Evolutionary conservation across 129 eudicot genomes (phyloP), one percentile per base, ranked within the genome.

Genomic region (Ambrosia trifida): DNA sequence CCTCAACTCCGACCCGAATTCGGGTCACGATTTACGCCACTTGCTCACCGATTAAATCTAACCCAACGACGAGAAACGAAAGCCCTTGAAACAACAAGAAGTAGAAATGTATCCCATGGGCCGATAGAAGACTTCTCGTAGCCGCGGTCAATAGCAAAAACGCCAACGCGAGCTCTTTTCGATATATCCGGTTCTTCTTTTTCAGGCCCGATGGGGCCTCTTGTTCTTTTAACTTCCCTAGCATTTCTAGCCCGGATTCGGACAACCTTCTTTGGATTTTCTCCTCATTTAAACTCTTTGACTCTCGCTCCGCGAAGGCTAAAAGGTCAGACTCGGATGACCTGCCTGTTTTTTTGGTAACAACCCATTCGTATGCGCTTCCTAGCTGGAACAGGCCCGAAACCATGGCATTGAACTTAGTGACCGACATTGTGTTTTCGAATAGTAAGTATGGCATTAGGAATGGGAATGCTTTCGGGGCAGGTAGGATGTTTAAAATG

Each of bases 341-440:
- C 18, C 97, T 65, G 24, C 97, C 97, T 4, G 90, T 82, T 79
- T 91, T 91, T 69, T 91, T 88, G 18, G 97, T 91, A 17, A 91
- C 97, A 1, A 91, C 95, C 97, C 97, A 91, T 68, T 91, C 97
- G 16, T 91, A 88, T 3, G 97, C 83, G 44, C 97, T 91, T 75
- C 97, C 97, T 18, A 91, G 96, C 83, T 91, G 97, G 75, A 91
- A 91, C 30, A 91, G 76, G 3, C 97, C 97, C 3, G 97, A 85
- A 46, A 89, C 72, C 96, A 89, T 89, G 4, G 96, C 96, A 50
- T 89, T 84, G 86, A 89, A 89, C 63, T 88, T 91, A 56, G 97
- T 91, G 45, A 91, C 96, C 0, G 97, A 91, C 97, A 91, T 91
- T 63, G 97, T 91, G 88, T 91, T 91, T 38, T 91, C 97, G 49